Evolutionary conservation across 1,284 basidiomycete genomes (phyloP).

Genomic region (Boletellus sp.): DNA sequence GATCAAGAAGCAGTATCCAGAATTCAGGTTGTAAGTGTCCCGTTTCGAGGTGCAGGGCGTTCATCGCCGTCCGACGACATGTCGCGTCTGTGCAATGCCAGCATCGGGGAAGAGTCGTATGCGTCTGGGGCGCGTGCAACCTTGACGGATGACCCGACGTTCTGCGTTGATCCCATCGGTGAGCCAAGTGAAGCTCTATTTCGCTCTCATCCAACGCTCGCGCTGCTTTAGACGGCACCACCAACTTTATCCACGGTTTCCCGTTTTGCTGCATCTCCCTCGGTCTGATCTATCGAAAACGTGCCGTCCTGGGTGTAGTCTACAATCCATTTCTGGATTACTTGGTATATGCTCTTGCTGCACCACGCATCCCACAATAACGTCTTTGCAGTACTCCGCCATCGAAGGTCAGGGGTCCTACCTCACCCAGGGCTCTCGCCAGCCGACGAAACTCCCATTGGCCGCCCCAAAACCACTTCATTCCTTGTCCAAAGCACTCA

Average conservation of each 20-base stretch:
- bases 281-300: conserved; percentile 78
- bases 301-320: conserved; percentile 85
- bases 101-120: conserved; percentile 90
- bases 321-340: conserved; percentile 90
- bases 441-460: conserved; percentile 67
- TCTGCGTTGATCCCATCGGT: conserved; percentile 86
- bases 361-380: conserved; percentile 1
- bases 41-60: conserved; percentile 1
- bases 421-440: conserved; percentile 50
- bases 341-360: conserved; percentile 42
- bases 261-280: conserved; percentile 90
- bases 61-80: neutral
- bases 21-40: conserved; percentile 73
- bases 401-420: conserved; percentile 77
- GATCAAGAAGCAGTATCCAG: conserved; percentile 67
- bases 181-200: neutral
- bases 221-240: conserved; percentile 69
- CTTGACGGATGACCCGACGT: conserved; percentile 85
- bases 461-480: conserved; percentile 62
- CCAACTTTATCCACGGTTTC: conserved; percentile 94
- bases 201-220: neutral
- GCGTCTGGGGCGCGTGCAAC: conserved; percentile 70
- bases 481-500: conserved; percentile 79
- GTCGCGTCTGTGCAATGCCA: conserved; percentile 36
- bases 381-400: conserved; percentile 63